Base-by-base conservation (phyloP, 306 rosid genomes). In the Trichosanthes cucumerina region DNA sequence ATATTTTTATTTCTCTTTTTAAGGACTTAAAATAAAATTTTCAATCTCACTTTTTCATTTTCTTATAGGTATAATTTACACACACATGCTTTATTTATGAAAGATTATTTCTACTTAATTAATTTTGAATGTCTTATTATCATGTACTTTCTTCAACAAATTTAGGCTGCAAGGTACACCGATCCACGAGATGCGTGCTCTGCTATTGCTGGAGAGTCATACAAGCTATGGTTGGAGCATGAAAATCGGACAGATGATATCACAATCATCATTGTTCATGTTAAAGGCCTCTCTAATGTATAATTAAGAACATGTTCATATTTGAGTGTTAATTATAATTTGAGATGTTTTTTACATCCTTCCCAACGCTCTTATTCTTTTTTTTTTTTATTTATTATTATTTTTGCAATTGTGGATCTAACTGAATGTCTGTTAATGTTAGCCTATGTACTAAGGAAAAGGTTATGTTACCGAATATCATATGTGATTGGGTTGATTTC, bases 171-270 rank as follows among this genome's bases (percentile, higher is more conserved):
- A 80, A 90, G 88, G 83, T 90, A 91, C 86, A 4, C 90, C 46
- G 99, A 96, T 90, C 96, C 99, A 31, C 96, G 97, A 26, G 99
- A 96, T 83, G 99, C 98, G 24, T 96, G 99, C 82, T 89, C 97
- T 69, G 92, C 97, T 72, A 92, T 96, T 80, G 94, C 97, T 77
- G 99, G 97, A 83, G 98, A 96, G 81, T 91, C 99, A 50, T 96
- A 96, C 79, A 96, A 91, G 79, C 62, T 86, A 77, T 96, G 99
- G 99, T 78, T 96, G 85, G 97, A 89, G 59, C 90, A 90, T 38
- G 99, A 96, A 76, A 86, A 79, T 77, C 96, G 98, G 77, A 96
- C 99, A 23, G 99, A 96, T 81, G 99, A 96, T 85, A 96, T 96
- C 80, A 92, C 99, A 7, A 92, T 96, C 70, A 90, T 92, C 87